phyloP scores from a whole-genome alignment of 2,329 filamentous ascomycete genomes.

The Phialophora verrucosa region DNA sequence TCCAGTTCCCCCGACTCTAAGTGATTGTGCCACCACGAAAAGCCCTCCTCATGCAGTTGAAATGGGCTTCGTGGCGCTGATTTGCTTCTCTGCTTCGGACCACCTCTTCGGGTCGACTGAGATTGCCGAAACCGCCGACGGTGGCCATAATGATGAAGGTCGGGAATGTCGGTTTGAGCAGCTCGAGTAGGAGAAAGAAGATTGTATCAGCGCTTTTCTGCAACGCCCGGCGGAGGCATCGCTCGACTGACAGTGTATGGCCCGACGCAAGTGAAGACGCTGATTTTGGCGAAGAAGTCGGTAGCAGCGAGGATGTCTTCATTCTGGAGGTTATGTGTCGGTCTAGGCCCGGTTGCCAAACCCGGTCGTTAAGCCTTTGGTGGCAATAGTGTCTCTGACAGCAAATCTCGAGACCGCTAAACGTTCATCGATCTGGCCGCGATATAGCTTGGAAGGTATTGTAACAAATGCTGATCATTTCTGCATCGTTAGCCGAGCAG shows the following conservation, averaged over 20 bases:
- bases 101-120: slow-evolving; percentile 27
- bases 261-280: slow-evolving; percentile 36
- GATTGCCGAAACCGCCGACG: slow-evolving; percentile 40
- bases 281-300: slow-evolving; percentile 42
- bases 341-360: slow-evolving; percentile 35
- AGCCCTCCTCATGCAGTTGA: slow-evolving; percentile 26
- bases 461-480: slow-evolving; percentile 18
- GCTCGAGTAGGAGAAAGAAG: slow-evolving; percentile 39
- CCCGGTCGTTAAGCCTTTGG: slow-evolving; percentile 32
- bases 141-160: slow-evolving; percentile 28
- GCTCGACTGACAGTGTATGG: slow-evolving; percentile 26
- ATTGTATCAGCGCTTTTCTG: slow-evolving; percentile 32
- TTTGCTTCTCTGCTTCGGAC: slow-evolving; percentile 39
- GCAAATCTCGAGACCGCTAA: slow-evolving; percentile 34
- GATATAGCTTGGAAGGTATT: slow-evolving; percentile 32
- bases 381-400: slow-evolving; percentile 35
- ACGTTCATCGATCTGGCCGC: slow-evolving; percentile 17
- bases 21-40: too few relatives aligned
- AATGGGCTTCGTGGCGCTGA: slow-evolving; percentile 41
- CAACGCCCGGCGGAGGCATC: slow-evolving; percentile 3
- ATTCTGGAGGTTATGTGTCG: slow-evolving; percentile 27
- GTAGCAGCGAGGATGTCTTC: slow-evolving; percentile 54
- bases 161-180: slow-evolving; percentile 34
- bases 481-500: not conserved
- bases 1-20: too few relatives aligned